Percentiles rank a stretch among this genome's conserved stretches.
Evolutionary conservation across 2,329 filamentous ascomycete species (phyloP).

Genomic region (Claviceps capensis): DNA sequence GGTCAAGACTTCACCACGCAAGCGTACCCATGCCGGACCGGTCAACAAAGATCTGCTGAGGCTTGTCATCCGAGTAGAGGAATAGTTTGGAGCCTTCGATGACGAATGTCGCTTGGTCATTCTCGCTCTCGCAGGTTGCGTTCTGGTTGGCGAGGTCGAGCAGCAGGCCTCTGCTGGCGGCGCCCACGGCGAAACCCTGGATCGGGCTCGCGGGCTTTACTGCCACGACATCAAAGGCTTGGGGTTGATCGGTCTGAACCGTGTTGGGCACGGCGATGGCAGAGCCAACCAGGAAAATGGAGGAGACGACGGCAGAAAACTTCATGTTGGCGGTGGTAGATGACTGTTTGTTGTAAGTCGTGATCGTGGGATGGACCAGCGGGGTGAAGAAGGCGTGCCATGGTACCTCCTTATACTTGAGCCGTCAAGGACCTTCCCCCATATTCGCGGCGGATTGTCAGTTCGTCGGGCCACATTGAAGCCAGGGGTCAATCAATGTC

Average conservation of each 20-base stretch:
- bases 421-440: not conserved
- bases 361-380: not conserved
- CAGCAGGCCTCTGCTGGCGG: slow-evolving; percentile 28
- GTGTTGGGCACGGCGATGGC: slow-evolving; percentile 14
- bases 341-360: not conserved
- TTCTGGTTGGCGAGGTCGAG: slow-evolving; percentile 29
- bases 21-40: slow-evolving; percentile 43
- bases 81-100: slow-evolving; percentile 31
- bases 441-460: not conserved
- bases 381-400: not conserved
- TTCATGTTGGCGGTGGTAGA: slow-evolving; percentile 14
- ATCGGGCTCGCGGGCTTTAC: slow-evolving; percentile 35
- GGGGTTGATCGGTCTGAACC: not conserved
- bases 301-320: slow-evolving; percentile 13
- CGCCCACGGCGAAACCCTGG: slow-evolving; percentile 32
- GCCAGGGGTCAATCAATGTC: not conserved
- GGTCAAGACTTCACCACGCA: not conserved
- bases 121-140: slow-evolving; percentile 32
- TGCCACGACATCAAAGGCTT: slow-evolving; percentile 33
- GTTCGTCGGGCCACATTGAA: not conserved
- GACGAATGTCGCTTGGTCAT: slow-evolving; percentile 35
- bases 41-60: slow-evolving; percentile 40
- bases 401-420: not conserved
- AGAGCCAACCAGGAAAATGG: slow-evolving; percentile 14
- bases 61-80: slow-evolving; percentile 27